Evolutionary conservation across 2,329 filamentous ascomycete genomes (phyloP).

Genomic region (Aspergillus carbonarius): DNA sequence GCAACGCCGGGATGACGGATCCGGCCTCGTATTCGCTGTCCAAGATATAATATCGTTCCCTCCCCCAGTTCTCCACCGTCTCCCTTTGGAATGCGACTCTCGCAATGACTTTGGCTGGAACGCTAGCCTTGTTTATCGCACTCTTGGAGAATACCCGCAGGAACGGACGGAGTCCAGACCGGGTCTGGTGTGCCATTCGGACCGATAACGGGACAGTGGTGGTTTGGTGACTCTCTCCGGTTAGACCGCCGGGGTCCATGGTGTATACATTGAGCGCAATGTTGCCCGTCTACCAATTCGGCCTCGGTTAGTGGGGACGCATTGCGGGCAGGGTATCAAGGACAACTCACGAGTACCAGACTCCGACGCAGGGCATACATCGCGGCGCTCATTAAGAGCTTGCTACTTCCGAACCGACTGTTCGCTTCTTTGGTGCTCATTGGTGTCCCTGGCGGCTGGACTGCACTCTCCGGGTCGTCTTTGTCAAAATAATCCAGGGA

Average conservation of each 20-base stretch:
- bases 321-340: background rate
- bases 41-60: slow-evolving; percentile 36
- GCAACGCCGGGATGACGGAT: slow-evolving; percentile 34
- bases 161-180: slow-evolving; percentile 33
- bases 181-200: slow-evolving; percentile 32
- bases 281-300: slow-evolving; percentile 27
- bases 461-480: slow-evolving; percentile 18
- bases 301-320: slow-evolving; percentile 9
- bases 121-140: slow-evolving; percentile 35
- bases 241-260: slow-evolving; percentile 34
- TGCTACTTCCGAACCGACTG: slow-evolving; percentile 36
- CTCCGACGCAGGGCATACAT: slow-evolving; percentile 40
- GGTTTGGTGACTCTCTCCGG: slow-evolving; percentile 27
- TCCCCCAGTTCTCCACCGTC: slow-evolving; percentile 29
- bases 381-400: slow-evolving; percentile 34
- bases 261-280: slow-evolving; percentile 40
- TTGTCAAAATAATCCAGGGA: slow-evolving; percentile 35
- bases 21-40: slow-evolving; percentile 36
- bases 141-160: slow-evolving; percentile 37
- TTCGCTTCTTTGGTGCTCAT: slow-evolving; percentile 32
- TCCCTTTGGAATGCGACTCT: slow-evolving; percentile 36
- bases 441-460: slow-evolving; percentile 22
- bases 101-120: slow-evolving; percentile 36
- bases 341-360: slow-evolving; percentile 31
- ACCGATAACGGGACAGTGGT: slow-evolving; percentile 29